A percentile compares a stretch with the other conserved stretches of the same genome.
Evolutionary conservation across 192 early-diverging fungal species (phyloP).

Genomic region (Umbelopsis ramanniana): DNA sequence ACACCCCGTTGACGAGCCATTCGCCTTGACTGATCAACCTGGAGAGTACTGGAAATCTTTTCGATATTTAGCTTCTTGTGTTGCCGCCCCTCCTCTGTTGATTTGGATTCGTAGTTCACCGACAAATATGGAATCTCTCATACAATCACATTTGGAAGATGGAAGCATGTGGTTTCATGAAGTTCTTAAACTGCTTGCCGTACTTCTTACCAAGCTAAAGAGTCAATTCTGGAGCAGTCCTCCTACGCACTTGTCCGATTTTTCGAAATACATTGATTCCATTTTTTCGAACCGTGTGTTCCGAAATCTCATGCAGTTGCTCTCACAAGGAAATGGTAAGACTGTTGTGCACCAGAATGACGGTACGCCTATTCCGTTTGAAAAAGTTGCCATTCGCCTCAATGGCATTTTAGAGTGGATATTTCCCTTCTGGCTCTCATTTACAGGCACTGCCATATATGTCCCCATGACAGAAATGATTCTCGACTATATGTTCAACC

Average conservation of each 20-base stretch:
- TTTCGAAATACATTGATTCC: conserved; percentile 17
- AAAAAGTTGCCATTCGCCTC: conserved; percentile 29
- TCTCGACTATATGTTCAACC: conserved; percentile 28
- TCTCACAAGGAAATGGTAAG: conserved; percentile 22
- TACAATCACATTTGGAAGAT: conserved; percentile 1
- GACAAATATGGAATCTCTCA: conserved; percentile 5
- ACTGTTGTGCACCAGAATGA: conserved; percentile 28
- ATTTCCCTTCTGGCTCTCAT: conserved; percentile 23
- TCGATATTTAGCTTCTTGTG: conserved; percentile 7
- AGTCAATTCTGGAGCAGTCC: conserved; percentile 24
- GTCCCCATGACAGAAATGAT: conserved; percentile 27
- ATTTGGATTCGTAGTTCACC: conserved; percentile 15
- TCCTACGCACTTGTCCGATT: not conserved
- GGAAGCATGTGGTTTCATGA: conserved; percentile 27
- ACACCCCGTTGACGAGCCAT: not conserved
- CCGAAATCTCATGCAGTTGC: conserved; percentile 29
- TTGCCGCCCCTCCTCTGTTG: conserved; percentile 6
- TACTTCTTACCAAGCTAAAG: conserved; percentile 24
- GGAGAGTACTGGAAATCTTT: conserved; percentile 35
- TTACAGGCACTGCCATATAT: conserved; percentile 11
- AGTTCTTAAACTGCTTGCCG: conserved; percentile 24
- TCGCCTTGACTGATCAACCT: conserved; percentile 7
- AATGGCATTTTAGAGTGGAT: conserved; percentile 36
- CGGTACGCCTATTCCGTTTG: conserved; percentile 27
- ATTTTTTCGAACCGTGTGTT: conserved; percentile 27